Evolutionary conservation across 768 basidiomycete species (phyloP), one percentile per base, ranked within the genome.

Genomic region (Tricholomella constricta): DNA sequence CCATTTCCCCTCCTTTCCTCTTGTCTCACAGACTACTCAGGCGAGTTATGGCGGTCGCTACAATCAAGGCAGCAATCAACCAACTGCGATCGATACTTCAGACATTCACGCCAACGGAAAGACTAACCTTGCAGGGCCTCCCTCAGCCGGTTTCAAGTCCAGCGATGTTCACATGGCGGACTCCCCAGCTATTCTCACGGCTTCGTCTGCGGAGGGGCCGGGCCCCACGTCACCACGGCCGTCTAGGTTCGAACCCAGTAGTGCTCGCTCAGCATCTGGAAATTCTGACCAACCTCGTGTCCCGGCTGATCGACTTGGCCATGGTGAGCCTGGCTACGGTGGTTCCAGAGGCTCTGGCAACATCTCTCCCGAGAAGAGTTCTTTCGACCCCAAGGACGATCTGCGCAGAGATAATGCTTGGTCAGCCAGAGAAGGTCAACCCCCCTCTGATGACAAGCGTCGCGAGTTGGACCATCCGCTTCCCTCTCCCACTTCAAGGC

Each of bases 381-480:
- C 59, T 8, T 65, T 36, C 48, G 69, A 62, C 23, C 42, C 57
- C 48, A 75, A 73, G 50, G 63, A 66, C 54, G 69, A 69, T 48
- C 15, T 56, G 22, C 60, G 57, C 34, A 57, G 56, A 26, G 69
- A 70, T 7, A 42, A 47, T 31, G 20, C 56, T 27, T 71, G 73
- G 72, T 61, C 66, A 23, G 56, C 58, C 48, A 66, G 59, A 57
- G 66, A 68, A 15, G 55, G 60, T 10, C 52, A 55, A 29, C 51
- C 58, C 19, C 38, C 52, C 25, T 51, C 54, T 42, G 72, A 74
- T 45, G 67, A 73, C 47, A 66, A 55, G 62, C 72, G 62, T 17
- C 59, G 57, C 38, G 70, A 72, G 27, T 37, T 48, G 47, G 68
- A 68, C 36, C 64, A 51, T 34, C 59, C 58, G 8, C 52, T 50